These are phyloP conservation scores for Eucalyptus cloeziana DNA, from an alignment of 345 rosid genomes.

Conservation along the genomic window DNA sequence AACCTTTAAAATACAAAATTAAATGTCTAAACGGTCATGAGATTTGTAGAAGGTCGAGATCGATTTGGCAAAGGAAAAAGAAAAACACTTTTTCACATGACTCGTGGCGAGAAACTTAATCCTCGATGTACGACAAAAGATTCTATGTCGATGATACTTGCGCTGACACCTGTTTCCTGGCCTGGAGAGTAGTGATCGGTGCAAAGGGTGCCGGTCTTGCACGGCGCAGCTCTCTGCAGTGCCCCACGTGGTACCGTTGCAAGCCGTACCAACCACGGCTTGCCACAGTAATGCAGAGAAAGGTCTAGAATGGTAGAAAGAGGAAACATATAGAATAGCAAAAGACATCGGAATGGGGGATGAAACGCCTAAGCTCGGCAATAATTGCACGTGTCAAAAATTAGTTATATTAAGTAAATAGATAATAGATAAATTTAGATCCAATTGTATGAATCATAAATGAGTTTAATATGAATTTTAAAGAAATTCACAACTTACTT, in stretches of 20 bases:
- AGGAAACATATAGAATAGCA: background rate
- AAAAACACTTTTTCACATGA: background rate
- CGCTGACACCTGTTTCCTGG: background rate
- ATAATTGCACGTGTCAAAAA: too few species aligned
- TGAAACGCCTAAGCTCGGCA: background rate
- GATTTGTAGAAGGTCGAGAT: background rate
- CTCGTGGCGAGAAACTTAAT: background rate
- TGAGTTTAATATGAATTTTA: too few species aligned
- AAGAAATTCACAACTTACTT: too few species aligned
- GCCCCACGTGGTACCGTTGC: background rate
- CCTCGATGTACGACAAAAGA: background rate
- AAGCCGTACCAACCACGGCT: background rate
- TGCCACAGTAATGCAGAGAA: background rate
- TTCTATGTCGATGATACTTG: background rate
- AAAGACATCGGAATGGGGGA: background rate
- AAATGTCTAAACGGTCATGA: background rate
- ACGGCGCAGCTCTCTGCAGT: background rate
- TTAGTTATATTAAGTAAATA: too few species aligned
- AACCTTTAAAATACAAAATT: background rate
- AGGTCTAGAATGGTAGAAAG: background rate
- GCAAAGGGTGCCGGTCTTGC: background rate
- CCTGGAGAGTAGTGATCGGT: background rate
- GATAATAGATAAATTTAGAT: too few species aligned
- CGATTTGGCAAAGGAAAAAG: background rate
- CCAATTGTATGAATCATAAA: background rate